A percentile compares a stretch with the other conserved stretches of the same genome.
Evolutionary conservation across 1,284 basidiomycete genomes (phyloP).

Genomic region (Malassezia equina): DNA sequence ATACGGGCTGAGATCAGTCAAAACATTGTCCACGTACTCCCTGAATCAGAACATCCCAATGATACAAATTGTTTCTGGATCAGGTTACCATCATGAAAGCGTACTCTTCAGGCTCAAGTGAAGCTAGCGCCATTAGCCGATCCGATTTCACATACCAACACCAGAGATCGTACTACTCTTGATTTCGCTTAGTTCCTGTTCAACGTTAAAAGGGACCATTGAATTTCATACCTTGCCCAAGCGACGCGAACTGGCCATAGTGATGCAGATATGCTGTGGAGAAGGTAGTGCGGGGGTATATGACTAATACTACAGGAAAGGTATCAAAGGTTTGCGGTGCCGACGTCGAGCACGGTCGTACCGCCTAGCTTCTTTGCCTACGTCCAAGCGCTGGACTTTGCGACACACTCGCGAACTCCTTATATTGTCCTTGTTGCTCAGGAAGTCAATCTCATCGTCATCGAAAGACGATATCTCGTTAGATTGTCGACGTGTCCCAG

Average conservation of each 20-base stretch:
- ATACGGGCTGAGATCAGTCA: conserved; percentile 1
- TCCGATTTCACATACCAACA: neutral
- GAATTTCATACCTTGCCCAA: conserved; percentile 5
- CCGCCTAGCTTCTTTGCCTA: neutral
- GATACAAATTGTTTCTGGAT: conserved; percentile 11
- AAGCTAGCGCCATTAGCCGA: neutral
- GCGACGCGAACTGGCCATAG: conserved; percentile 11
- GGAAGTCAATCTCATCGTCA: conserved; percentile 11
- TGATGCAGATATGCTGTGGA: neutral
- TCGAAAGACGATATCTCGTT: neutral
- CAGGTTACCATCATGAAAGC: neutral
- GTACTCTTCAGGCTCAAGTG: conserved; percentile 9
- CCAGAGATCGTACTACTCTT: neutral
- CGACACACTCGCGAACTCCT: neutral
- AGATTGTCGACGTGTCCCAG: neutral
- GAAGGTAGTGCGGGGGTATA: neutral
- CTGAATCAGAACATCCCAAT: conserved; percentile 7
- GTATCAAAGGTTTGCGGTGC: neutral
- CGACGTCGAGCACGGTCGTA: neutral
- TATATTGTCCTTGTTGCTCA: neutral
- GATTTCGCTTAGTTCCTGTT: conserved; percentile 12
- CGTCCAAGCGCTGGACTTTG: conserved; percentile 10
- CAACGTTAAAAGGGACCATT: neutral
- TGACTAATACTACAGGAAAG: conserved; percentile 1
- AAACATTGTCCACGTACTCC: neutral